Conservation (phyloP, 768 basidiomycete genomes). For the Boletales sp. region DNA sequence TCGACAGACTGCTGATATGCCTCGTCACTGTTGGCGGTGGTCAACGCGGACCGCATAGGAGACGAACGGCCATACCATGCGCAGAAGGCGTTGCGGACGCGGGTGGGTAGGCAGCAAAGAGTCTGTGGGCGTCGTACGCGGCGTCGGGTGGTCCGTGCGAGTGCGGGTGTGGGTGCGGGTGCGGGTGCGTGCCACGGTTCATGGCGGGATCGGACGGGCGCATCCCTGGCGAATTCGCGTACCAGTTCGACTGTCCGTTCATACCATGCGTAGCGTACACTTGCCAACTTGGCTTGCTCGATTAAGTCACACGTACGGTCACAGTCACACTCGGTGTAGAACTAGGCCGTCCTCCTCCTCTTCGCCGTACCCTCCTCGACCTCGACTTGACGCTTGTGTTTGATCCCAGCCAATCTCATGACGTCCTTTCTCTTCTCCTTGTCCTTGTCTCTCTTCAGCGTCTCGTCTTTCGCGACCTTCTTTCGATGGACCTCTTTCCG, state of each 20-base stretch:
- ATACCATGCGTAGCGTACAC: slow-evolving; percentile 3
- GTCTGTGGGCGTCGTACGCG: slow-evolving; percentile 63
- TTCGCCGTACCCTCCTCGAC: slow-evolving; percentile 57
- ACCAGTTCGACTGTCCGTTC: slow-evolving; percentile 25
- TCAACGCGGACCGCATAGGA: slow-evolving; percentile 11
- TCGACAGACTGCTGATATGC: slow-evolving; percentile 59
- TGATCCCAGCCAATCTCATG: slow-evolving; percentile 70
- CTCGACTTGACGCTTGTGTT: slow-evolving; percentile 64
- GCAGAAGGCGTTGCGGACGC: slow-evolving; percentile 75
- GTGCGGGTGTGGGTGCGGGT: slow-evolving; percentile 10
- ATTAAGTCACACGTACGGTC: slow-evolving; percentile 15
- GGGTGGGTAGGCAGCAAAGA: slow-evolving; percentile 67
- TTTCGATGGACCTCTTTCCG: slow-evolving; percentile 64
- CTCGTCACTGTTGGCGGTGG: slow-evolving; percentile 51
- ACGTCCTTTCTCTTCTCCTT: slow-evolving; percentile 74
- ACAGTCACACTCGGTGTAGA: slow-evolving; percentile 16
- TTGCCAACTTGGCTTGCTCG: background rate
- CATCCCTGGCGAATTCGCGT: slow-evolving; percentile 13
- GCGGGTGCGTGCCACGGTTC: background rate
- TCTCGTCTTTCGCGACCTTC: slow-evolving; percentile 70
- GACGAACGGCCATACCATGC: slow-evolving; percentile 48
- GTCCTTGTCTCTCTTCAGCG: slow-evolving; percentile 58
- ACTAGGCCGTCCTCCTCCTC: slow-evolving; percentile 40
- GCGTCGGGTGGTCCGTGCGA: slow-evolving; percentile 36
- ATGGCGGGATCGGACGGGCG: slow-evolving; percentile 10